These are phyloP conservation scores for Solanum aculeatissimum DNA, from an alignment of 305 asterid genomes.

Conservation along the genomic window DNA sequence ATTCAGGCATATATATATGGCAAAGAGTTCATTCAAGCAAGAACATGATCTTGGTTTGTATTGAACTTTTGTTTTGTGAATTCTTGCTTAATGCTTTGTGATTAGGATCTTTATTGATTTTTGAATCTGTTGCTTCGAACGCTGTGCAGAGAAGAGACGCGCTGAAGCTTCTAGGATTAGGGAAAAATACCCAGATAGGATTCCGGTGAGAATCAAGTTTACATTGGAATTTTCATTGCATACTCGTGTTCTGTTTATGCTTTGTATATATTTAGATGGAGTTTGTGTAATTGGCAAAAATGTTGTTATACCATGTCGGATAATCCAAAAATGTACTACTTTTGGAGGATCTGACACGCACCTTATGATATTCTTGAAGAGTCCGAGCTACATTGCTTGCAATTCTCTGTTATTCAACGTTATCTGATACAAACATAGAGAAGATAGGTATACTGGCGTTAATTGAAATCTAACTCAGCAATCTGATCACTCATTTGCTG, in stretches of 20 bases:
- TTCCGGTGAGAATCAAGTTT: conserved; percentile 14
- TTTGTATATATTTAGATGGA: background rate
- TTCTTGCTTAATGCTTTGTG: background rate
- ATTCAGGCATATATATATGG: conserved; percentile 3
- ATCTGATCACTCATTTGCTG: background rate
- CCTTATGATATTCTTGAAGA: background rate
- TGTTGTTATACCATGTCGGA: background rate
- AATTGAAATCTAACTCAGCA: background rate
- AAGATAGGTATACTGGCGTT: background rate
- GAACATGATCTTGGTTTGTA: conserved; percentile 15
- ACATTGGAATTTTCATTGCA: background rate
- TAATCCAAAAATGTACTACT: background rate
- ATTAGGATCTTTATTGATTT: background rate
- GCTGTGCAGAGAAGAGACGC: conserved; percentile 14
- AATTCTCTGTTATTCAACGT: background rate
- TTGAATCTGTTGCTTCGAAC: background rate
- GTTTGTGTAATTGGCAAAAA: background rate
- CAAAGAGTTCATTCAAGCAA: conserved; percentile 14
- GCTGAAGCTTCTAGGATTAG: conserved; percentile 27
- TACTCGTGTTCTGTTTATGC: background rate
- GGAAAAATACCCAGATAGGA: conserved; percentile 24
- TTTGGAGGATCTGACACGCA: background rate
- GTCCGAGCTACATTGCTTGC: background rate
- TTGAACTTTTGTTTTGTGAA: background rate
- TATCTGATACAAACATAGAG: background rate